Evolutionary conservation across 129 eudicot genomes (phyloP).

Genomic region (Centaurea solstitialis): DNA sequence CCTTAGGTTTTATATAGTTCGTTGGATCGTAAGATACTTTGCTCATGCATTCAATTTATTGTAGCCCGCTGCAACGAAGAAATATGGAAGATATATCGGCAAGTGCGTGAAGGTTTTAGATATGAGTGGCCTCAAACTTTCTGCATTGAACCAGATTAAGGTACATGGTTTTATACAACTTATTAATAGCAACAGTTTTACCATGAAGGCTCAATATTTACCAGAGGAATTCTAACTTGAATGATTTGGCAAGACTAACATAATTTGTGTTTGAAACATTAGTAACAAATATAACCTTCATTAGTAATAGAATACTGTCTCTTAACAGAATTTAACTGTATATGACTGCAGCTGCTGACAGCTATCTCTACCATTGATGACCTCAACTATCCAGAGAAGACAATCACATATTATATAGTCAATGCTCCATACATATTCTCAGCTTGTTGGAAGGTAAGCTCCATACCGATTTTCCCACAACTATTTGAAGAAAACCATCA

Average conservation of each 20-base stretch:
- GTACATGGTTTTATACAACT: constrained; percentile 21
- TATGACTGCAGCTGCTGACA: constrained; percentile 49
- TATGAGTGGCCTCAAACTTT: constrained; percentile 69
- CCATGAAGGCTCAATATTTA: neutral
- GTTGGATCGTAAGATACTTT: neutral
- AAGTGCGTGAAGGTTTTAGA: constrained; percentile 65
- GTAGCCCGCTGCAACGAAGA: constrained; percentile 63
- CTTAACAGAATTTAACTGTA: neutral
- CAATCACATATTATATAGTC: constrained; percentile 62
- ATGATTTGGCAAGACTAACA: no score
- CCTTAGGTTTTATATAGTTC: neutral
- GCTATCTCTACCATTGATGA: constrained; percentile 41
- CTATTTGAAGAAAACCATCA: neutral
- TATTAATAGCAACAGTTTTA: neutral
- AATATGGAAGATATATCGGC: constrained; percentile 51
- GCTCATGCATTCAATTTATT: constrained; percentile 14
- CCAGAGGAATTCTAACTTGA: no score
- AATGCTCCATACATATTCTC: constrained; percentile 72
- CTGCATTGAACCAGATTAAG: constrained; percentile 62
- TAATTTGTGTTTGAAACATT: neutral
- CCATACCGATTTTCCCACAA: neutral
- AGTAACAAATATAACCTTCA: neutral
- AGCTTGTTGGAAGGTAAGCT: constrained; percentile 79
- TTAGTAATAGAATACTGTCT: neutral
- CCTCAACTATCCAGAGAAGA: constrained; percentile 41